A percentile compares a stretch with the other conserved stretches of the same genome.
Conservation (phyloP, 176 grass and related monocot species). For the Cenchrus americanus region DNA sequence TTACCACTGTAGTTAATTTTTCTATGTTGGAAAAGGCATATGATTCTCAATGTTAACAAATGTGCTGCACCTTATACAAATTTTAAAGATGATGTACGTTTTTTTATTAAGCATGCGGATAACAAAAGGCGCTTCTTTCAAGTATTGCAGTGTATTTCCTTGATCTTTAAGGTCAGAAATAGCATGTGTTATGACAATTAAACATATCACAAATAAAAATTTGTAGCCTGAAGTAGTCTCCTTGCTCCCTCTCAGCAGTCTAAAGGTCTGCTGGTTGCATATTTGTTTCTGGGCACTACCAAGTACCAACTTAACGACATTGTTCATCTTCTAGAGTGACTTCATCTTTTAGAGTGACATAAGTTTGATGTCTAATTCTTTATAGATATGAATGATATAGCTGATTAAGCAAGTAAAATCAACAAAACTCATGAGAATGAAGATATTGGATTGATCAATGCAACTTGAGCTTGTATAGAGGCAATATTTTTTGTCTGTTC, state of each 20-base stretch:
- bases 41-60: background rate
- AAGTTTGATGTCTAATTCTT: background rate
- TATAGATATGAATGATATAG: background rate
- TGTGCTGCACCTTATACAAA: background rate
- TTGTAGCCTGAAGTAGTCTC: background rate
- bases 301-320: background rate
- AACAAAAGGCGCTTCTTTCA: constrained; percentile 15
- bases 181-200: background rate
- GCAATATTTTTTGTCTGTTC: constrained; percentile 17
- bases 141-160: constrained; percentile 1
- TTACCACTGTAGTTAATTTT: background rate
- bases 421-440: background rate
- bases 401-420: background rate
- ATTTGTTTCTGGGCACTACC: background rate
- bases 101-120: background rate
- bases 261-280: background rate
- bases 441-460: background rate
- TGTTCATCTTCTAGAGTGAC: background rate
- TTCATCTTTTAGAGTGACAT: background rate
- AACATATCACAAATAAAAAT: background rate
- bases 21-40: background rate
- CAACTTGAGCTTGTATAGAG: constrained; percentile 3
- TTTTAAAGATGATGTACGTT: background rate
- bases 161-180: background rate
- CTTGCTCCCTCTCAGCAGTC: background rate